Conservation (phyloP, 2,329 filamentous ascomycete species). For the Verticillium nubilum region DNA sequence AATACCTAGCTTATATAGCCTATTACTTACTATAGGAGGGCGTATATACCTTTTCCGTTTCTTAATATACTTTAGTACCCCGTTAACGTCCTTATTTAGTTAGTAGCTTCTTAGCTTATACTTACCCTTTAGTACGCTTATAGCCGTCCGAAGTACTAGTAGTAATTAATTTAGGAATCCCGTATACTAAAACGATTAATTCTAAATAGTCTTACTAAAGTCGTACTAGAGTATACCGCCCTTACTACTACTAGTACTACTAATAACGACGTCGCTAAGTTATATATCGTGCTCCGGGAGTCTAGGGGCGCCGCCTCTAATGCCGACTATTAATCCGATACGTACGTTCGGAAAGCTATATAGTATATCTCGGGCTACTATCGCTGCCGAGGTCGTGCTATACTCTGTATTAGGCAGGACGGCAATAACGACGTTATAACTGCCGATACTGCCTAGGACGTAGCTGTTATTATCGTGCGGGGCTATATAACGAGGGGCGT, state of each 20-base stretch:
- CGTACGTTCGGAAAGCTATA: slow-evolving; percentile 23
- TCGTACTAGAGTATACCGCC: slow-evolving; percentile 10
- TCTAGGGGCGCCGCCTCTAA: slow-evolving; percentile 29
- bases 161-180: slow-evolving; percentile 3
- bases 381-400: slow-evolving; percentile 23
- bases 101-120: background rate
- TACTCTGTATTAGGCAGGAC: slow-evolving; percentile 22
- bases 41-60: background rate
- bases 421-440: slow-evolving; percentile 26
- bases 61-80: background rate
- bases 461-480: slow-evolving; percentile 13
- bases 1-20: slow-evolving; percentile 3
- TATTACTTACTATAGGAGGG: background rate
- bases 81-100: background rate
- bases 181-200: slow-evolving; percentile 1
- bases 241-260: background rate
- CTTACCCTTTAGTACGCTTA: background rate
- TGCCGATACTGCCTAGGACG: slow-evolving; percentile 19
- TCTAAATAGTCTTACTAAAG: slow-evolving; percentile 9
- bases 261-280: slow-evolving; percentile 9
- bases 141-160: background rate
- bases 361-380: slow-evolving; percentile 24
- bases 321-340: slow-evolving; percentile 16
- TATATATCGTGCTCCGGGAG: slow-evolving; percentile 23
- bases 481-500: slow-evolving; percentile 6